Conservation (phyloP, 345 rosid genomes). For the Physaria fendleri region DNA sequence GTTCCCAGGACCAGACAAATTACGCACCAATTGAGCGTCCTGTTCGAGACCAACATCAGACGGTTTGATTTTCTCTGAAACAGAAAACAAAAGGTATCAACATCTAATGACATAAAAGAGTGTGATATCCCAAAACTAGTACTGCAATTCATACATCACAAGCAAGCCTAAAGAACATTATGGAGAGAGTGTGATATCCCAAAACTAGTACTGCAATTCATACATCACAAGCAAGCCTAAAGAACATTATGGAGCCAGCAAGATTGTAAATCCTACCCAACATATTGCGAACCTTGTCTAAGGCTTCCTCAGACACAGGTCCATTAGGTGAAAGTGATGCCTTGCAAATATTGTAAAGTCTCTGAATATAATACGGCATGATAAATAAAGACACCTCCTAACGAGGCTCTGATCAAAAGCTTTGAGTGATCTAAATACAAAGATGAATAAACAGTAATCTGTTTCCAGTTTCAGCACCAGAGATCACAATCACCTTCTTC, state of each 20-base stretch:
- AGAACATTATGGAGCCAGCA: neutral
- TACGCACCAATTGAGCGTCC: constrained; percentile 76
- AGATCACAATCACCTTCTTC: constrained; percentile 32
- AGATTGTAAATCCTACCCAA: constrained; percentile 57
- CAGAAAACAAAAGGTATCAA: constrained; percentile 11
- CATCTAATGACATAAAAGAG: neutral
- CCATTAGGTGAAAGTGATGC: constrained; percentile 65
- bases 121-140: neutral
- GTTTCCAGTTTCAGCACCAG: neutral
- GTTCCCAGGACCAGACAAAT: constrained; percentile 54
- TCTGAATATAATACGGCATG: constrained; percentile 82
- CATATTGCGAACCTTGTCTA: constrained; percentile 59
- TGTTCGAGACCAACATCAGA: constrained; percentile 93
- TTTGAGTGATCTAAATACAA: too few species aligned
- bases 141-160: neutral
- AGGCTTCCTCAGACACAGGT: constrained; percentile 75
- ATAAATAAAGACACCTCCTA: constrained; percentile 6
- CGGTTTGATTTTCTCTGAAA: constrained; percentile 94
- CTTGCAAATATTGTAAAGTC: constrained; percentile 73
- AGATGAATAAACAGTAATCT: too few species aligned
- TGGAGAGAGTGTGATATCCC: neutral
- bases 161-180: neutral
- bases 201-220: neutral
- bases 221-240: neutral
- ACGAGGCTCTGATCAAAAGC: neutral